Evolutionary conservation across 2,329 filamentous ascomycete genomes (phyloP).

Genomic region (Monilinia aucupariae): DNA sequence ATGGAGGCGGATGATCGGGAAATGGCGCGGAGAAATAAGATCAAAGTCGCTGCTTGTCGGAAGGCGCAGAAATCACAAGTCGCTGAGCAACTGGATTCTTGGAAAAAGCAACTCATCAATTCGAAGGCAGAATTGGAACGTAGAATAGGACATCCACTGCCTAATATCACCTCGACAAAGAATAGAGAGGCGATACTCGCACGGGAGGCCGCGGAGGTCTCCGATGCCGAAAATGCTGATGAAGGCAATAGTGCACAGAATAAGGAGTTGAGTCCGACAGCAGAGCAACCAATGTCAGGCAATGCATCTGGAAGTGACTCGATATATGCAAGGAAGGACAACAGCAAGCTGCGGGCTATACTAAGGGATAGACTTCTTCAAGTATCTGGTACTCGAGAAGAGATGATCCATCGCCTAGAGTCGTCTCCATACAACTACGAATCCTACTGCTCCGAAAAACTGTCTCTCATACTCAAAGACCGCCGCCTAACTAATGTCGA

Average conservation of each 20-base stretch:
- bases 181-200: too few relatives aligned
- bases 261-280: too few relatives aligned
- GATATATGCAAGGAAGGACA: constrained; percentile 22
- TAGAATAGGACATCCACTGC: too few relatives aligned
- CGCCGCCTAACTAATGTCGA: constrained; percentile 14
- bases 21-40: too few relatives aligned
- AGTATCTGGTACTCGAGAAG: constrained; percentile 19
- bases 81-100: too few relatives aligned
- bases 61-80: too few relatives aligned
- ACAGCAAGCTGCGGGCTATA: constrained; percentile 22
- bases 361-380: constrained; percentile 18
- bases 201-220: neutral
- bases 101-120: too few relatives aligned
- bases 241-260: too few relatives aligned
- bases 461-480: constrained; percentile 20
- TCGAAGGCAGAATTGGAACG: too few relatives aligned
- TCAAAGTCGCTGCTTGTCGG: too few relatives aligned
- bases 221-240: neutral
- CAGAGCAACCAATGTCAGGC: neutral
- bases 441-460: neutral
- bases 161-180: too few relatives aligned
- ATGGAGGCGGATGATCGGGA: too few relatives aligned
- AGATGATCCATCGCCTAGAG: constrained; percentile 24
- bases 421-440: constrained; percentile 20
- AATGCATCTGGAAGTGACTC: neutral